Evolutionary conservation across 345 rosid species (phyloP), one percentile per base, ranked within the genome.

Genomic region (Lumnitzera racemosa): DNA sequence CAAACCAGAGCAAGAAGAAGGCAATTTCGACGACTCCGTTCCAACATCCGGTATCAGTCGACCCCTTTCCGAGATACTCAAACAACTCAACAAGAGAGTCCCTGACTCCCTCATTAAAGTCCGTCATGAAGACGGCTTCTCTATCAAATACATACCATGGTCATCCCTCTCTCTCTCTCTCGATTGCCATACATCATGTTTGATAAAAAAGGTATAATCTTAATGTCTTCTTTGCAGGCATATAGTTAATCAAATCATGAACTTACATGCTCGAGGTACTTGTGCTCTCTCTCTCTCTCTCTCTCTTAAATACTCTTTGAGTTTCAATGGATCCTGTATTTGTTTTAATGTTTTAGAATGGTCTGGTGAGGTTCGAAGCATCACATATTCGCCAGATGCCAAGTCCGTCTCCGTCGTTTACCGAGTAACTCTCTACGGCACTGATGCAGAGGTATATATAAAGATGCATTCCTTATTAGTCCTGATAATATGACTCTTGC

Each of bases 341-440:
- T 54, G 27, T 17, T 20, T 27, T 49, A 27, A 12, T 68, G 41
- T 64, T 76, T 61, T 74, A 82, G 88, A 87, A 57, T 87, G 96
- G 95, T 89, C 96, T 25, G 96, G 96, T 57, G 96, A 87, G 73
- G 91, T 86, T 72, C 85, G 91, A 49, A 83, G 70, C 65, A 73
- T 86, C 31, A 80, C 82, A 24, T 89, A 89, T 72, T 87, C 96
- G 46, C 77, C 91, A 15, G 86, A 89, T 72, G 91, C 84, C 46
- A 87, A 84, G 68, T 70, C 88, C 27, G 91, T 89, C 8, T 78
- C 95, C 58, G 95, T 89, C 15, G 82, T 81, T 65, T 89, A 87
- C 73, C 91, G 95, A 0, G 91, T 89, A 16, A 87, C 95, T 13
- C 73, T 89, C 23, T 78, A 80, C 48, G 96, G 96, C 65, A 87